Evolutionary conservation across 768 basidiomycete species (phyloP), one percentile per base, ranked within the genome.

Genomic region (Exsudoporus frostii): DNA sequence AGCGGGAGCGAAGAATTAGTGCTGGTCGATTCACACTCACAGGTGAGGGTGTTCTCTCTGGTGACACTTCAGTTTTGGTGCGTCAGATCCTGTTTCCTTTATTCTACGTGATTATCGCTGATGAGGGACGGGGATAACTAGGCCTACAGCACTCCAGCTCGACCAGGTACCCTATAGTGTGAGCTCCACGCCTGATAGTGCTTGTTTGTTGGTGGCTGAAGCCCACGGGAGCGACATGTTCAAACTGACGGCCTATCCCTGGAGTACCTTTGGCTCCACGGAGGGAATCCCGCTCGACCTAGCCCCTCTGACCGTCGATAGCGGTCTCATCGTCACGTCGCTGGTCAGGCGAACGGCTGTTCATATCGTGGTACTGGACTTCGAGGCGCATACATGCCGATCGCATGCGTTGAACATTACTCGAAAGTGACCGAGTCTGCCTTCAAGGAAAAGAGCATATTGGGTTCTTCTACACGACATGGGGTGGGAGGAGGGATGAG

Each of bases 21-120:
- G 0, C 60, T 85, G 0, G 66, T 83, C 5, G 83, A 85, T 53
- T 71, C 72, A 0, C 56, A 52, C 4, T 66, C 68, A 0, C 71
- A 72, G 15, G 79, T 72, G 2, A 68, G 83, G 17, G 71, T 84
- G n/a, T 83, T 76, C 55, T 84, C 83, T 1, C 57, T 82, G 42
- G 66, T 79, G 3, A 79, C 80, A 0, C 73, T 78, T 50, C 78
- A 81, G 43, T 83, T 81, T 51, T 66, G 82, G 82, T 82, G 29
- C 27, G 70, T 54, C 7, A 19, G 4, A 9, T 13, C 5, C 36
- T 7, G 2, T 10, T 48, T 29, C 8, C 8, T 15, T 24, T 13
- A 17, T 40, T 11, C 3, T 10, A 30, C 25, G 36, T 29, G 32
- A 5, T 46, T 9, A 8, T 40, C 9, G 5, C 45, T 65, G 15